A percentile compares a stretch with the other conserved stretches of the same genome.
Evolutionary conservation across 2,329 filamentous ascomycete genomes (phyloP).

Genomic region (Epichloe glyceriae): DNA sequence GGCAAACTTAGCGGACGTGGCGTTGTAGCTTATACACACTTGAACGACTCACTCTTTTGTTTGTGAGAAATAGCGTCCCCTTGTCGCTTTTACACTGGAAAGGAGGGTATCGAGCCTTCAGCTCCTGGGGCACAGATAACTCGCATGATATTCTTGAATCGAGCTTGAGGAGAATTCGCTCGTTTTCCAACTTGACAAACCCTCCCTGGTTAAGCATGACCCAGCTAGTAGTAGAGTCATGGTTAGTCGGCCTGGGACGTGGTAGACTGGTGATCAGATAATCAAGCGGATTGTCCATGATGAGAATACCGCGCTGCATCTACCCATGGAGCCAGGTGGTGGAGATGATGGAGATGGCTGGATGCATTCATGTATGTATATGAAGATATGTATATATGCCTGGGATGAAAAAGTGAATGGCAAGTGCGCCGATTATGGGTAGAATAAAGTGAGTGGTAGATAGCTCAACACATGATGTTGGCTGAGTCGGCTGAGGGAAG

Average conservation of each 20-base stretch:
- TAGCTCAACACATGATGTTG: not conserved
- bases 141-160: slow-evolving; percentile 67
- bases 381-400: not conserved
- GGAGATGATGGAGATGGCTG: not conserved
- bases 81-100: slow-evolving; percentile 61
- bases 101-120: slow-evolving; percentile 44
- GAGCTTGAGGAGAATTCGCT: slow-evolving; percentile 69
- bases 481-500: not conserved
- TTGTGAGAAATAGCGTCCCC: slow-evolving; percentile 70
- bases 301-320: slow-evolving; percentile 6
- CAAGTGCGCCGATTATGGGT: not conserved
- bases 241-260: slow-evolving; percentile 25
- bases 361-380: not conserved
- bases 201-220: slow-evolving; percentile 76
- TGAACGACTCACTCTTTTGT: slow-evolving; percentile 53
- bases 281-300: slow-evolving; percentile 29
- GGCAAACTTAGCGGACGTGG: not conserved
- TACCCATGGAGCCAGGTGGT: not conserved
- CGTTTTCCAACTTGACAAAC: slow-evolving; percentile 75
- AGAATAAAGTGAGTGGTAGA: not conserved
- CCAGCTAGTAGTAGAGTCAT: slow-evolving; percentile 55
- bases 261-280: slow-evolving; percentile 25
- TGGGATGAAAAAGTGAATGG: not conserved
- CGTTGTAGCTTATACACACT: not conserved
- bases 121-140: slow-evolving; percentile 56